Base-by-base conservation (phyloP, 1,284 basidiomycete genomes). In the Meira nashicola region DNA sequence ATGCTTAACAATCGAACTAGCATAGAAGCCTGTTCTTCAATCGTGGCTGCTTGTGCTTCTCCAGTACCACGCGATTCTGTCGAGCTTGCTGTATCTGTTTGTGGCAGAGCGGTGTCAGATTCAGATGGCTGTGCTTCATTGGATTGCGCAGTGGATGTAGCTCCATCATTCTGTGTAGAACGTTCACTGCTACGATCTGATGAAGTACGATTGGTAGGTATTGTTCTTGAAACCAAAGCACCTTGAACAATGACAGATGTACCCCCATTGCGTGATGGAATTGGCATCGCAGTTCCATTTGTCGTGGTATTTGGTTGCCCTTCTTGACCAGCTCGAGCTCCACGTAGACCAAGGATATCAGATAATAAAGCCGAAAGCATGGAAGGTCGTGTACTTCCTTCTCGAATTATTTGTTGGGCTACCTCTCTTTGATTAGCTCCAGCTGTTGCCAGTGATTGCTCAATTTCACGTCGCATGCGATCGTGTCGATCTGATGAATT, bases 161-260 rank as follows among this genome's bases (percentile, higher is more conserved):
- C 15, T 10, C 17, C 17, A 38, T 17, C 21, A 12, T 53, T 17
- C n/a, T 15, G 14, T 39, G 23, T 5, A 53, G 50, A 53, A 23
- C 50, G 50, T 53, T 53, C 21, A 5, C n/a, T 25, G 14, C 12
- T 37, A n/a, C 14, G 23, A 41, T 37, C 21, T 39, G 51, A n/a
- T 21, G 17, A 21, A 14, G 17, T n/a, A 21, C 46, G 46, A 43
- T 10, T 43, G 21, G 17, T 48, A 23, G 58, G 59, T 2, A 59
- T 17, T 12, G 64, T 66, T 14, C 65, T 57, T 11, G 74, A 66
- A 9, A 76, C 60, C 12, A 76, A 66, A 6, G 74, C 74, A 19
- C 74, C 74, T 43, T 76, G 74, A 8, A 76, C 74, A 15, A 76
- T 73, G 62, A 76, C 72, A 17, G 71, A 74, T 2, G 73, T 76